Conservation (phyloP, 2,329 filamentous ascomycete genomes). For the Emergomyces pasteurianus region DNA sequence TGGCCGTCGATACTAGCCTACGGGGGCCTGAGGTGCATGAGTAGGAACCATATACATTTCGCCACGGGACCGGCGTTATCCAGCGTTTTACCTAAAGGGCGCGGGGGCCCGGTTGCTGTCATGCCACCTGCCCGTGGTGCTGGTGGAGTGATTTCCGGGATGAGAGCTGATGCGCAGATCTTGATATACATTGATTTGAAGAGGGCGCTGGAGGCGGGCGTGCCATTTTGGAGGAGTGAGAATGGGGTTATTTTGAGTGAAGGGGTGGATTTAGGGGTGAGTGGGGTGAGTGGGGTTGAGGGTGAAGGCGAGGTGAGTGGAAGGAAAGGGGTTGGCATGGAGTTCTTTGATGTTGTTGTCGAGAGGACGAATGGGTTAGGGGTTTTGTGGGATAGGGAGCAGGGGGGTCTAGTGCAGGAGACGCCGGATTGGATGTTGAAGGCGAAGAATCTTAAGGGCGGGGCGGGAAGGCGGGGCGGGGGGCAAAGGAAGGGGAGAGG, state of each 20-base stretch:
- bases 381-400: conserved; percentile 51
- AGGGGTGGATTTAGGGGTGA: conserved; percentile 46
- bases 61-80: conserved; percentile 55
- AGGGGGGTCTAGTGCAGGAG: conserved; percentile 42
- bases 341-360: conserved; percentile 61
- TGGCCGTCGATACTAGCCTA: conserved; percentile 63
- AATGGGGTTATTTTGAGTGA: conserved; percentile 59
- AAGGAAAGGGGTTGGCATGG: conserved; percentile 49
- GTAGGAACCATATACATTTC: conserved; percentile 80
- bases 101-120: conserved; percentile 10
- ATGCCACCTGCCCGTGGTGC: conserved; percentile 4
- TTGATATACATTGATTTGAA: conserved; percentile 65
- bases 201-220: conserved; percentile 47
- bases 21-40: conserved; percentile 72
- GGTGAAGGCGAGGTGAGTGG: conserved; percentile 4
- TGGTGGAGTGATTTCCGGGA: conserved; percentile 57
- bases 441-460: conserved; percentile 25
- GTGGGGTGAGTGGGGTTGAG: conserved; percentile 32
- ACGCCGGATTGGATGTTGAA: conserved; percentile 31
- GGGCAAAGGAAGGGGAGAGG: background rate
- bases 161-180: conserved; percentile 65
- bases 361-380: conserved; percentile 61
- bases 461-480: conserved; percentile 16
- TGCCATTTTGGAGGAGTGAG: conserved; percentile 67
- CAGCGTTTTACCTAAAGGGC: conserved; percentile 19